phyloP scores from a whole-genome alignment of 306 rosid species.

The Rosa rugosa region DNA sequence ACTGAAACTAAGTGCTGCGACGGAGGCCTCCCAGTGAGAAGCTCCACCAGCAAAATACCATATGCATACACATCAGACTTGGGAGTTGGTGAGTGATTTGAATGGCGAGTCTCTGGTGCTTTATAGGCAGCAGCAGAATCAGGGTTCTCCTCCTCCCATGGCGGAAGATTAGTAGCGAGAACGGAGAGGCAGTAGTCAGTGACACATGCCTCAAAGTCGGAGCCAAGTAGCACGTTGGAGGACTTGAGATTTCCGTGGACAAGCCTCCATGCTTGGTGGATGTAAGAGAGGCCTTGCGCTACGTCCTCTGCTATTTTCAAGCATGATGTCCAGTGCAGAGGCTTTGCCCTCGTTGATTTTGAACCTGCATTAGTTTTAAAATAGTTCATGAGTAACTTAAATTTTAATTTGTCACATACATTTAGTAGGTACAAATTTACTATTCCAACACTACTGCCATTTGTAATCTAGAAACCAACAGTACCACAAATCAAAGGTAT shows the following conservation, averaged over 20 bases:
- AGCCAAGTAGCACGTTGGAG: conserved; percentile 79
- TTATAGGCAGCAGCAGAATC: conserved; percentile 53
- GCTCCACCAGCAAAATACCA: conserved; percentile 77
- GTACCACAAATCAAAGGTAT: not conserved
- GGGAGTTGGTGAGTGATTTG: conserved; percentile 40
- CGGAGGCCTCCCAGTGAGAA: conserved; percentile 71
- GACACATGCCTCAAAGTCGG: conserved; percentile 82
- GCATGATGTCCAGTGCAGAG: conserved; percentile 95
- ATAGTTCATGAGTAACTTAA: not conserved
- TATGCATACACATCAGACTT: conserved; percentile 73
- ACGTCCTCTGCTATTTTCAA: conserved; percentile 90
- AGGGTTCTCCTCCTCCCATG: conserved; percentile 34
- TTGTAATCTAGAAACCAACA: not conserved
- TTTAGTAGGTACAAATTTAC: not conserved
- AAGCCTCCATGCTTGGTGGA: conserved; percentile 94
- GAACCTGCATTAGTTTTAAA: conserved; percentile 48
- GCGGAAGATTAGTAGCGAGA: conserved; percentile 31
- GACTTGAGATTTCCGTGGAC: conserved; percentile 93
- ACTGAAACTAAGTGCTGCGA: conserved; percentile 49
- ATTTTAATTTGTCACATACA: not conserved
- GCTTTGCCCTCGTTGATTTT: conserved; percentile 75
- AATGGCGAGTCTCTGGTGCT: conserved; percentile 72
- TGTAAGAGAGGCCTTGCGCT: conserved; percentile 90
- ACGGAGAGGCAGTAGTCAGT: conserved; percentile 76
- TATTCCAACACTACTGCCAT: not conserved